Evolutionary conservation across 2,329 filamentous ascomycete genomes (phyloP), one percentile per base, ranked within the genome.

Genomic region (Aspergillus proliferans): DNA sequence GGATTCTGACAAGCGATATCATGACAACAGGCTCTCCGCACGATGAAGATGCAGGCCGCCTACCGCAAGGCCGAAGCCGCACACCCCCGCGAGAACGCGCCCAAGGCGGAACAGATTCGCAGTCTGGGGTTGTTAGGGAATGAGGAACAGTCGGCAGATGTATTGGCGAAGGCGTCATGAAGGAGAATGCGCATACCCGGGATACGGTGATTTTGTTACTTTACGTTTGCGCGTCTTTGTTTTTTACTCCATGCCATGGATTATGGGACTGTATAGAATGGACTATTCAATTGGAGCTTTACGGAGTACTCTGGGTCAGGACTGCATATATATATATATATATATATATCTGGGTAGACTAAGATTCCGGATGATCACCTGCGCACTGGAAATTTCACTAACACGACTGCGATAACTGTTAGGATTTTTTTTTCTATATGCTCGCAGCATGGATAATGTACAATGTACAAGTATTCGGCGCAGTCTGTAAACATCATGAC

Each of bases 91-190:
- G 88, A 93, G 67, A 84, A 88, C 64, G 86, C 83, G 50, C 89
- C 89, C 52, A 90, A 82, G 55, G 87, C 87, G 4, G 88, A 87
- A 52, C 83, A 93, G 76, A 94, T 97, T 78, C 80, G 89, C 70
- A 90, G 86, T 69, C 71, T 97, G 54, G 92, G 92, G 41, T 71
- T 96, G 57, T 65, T 97, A 61, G 85, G 86, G 64, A 89, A 89
- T 70, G 86, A 93, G 58, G 87, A 94, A 60, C 87, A 93, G 60
- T 82, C 84, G 48, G 82, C 85, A 66, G 78, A 80, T 65, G 77
- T 76, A 42, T 52, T 77, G 55, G 65, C 54, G 39, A 57, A 61
- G 52, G n/a, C 38, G 38, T 54, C 51, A 47, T 64, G 51, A 58
- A 49, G 34, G 41, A 51, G 47, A 45, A 48, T 45, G 40, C 47